Conservation (phyloP, 2,329 filamentous ascomycete genomes). For the Xylaria digitata region DNA sequence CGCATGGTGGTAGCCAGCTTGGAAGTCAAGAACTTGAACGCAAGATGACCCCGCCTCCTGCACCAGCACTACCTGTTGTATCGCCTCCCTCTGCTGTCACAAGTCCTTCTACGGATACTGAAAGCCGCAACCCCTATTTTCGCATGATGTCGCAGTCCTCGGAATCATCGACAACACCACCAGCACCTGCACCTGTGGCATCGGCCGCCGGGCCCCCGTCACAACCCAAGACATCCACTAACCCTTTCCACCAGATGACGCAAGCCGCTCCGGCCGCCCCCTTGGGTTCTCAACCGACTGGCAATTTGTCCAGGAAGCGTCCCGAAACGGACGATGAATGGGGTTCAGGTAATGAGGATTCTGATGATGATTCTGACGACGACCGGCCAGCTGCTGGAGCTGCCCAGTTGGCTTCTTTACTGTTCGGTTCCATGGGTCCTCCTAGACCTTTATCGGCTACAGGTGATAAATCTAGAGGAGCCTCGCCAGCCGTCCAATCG, state of each 20-base stretch:
- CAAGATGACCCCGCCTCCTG: conserved; percentile 62
- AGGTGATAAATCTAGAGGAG: conserved; percentile 70
- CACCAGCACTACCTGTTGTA: conserved; percentile 59
- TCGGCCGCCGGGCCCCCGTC: conserved; percentile 55
- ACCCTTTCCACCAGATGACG: conserved; percentile 92
- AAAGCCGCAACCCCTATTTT: conserved; percentile 96
- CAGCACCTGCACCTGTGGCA: conserved; percentile 56
- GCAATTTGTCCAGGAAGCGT: conserved; percentile 64
- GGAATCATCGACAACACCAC: conserved; percentile 62
- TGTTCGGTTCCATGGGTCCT: conserved; percentile 97
- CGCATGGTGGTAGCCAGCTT: conserved; percentile 62
- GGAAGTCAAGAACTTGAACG: conserved; percentile 67
- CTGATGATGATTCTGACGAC: conserved; percentile 79
- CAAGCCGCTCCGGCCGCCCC: conserved; percentile 60
- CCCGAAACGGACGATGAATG: conserved; percentile 76
- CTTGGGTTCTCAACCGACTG: conserved; percentile 60
- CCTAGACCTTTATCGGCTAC: conserved; percentile 87
- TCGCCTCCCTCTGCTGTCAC: conserved; percentile 64
- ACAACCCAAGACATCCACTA: conserved; percentile 77
- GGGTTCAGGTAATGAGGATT: conserved; percentile 77
- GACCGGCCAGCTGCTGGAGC: conserved; percentile 84
- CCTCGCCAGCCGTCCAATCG: conserved; percentile 55
- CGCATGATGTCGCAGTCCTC: conserved; percentile 82
- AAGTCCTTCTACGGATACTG: conserved; percentile 70
- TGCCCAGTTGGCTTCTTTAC: conserved; percentile 90